A percentile compares a stretch with the other conserved stretches of the same genome.
Evolutionary conservation across 257 asterid genomes (phyloP).

Genomic region (Solanum peruvianum): DNA sequence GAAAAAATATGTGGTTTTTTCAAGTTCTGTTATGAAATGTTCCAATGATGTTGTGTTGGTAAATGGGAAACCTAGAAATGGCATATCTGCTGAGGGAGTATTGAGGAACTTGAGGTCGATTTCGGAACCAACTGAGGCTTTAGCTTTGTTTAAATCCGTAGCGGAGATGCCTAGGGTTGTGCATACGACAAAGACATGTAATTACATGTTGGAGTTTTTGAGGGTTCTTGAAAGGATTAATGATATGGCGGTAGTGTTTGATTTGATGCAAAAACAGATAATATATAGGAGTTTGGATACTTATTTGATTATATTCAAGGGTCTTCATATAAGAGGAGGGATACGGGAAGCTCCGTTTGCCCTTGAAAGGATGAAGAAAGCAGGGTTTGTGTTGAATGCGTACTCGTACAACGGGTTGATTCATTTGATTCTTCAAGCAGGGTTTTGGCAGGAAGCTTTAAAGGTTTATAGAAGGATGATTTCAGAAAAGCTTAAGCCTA

Average conservation of each 20-base stretch:
- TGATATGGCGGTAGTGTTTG: slow-evolving; percentile 78
- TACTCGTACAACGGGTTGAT: slow-evolving; percentile 92
- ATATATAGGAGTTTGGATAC: slow-evolving; percentile 71
- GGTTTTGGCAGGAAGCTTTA: slow-evolving; percentile 63
- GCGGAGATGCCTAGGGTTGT: slow-evolving; percentile 46
- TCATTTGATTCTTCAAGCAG: slow-evolving; percentile 79
- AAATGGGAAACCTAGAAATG: slow-evolving; percentile 19
- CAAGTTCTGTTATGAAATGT: slow-evolving; percentile 36
- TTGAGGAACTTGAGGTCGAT: slow-evolving; percentile 50
- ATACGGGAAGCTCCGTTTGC: slow-evolving; percentile 58
- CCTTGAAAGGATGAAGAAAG: slow-evolving; percentile 59
- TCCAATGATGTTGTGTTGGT: slow-evolving; percentile 28
- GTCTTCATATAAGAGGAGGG: slow-evolving; percentile 66
- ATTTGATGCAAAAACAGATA: slow-evolving; percentile 79
- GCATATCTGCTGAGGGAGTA: slow-evolving; percentile 48
- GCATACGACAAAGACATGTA: slow-evolving; percentile 81
- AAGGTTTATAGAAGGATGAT: slow-evolving; percentile 61
- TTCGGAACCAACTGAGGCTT: slow-evolving; percentile 35
- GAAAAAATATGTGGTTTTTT: slow-evolving; percentile 16
- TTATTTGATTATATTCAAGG: slow-evolving; percentile 63
- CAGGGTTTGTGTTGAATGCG: slow-evolving; percentile 67
- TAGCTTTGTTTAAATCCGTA: slow-evolving; percentile 42
- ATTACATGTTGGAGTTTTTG: slow-evolving; percentile 81
- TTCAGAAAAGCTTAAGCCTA: slow-evolving; percentile 69
- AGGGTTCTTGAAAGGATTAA: slow-evolving; percentile 38